These are phyloP conservation scores for Dichotomopilus funicola DNA, from an alignment of 2,329 filamentous ascomycete genomes.

Conservation along the genomic window DNA sequence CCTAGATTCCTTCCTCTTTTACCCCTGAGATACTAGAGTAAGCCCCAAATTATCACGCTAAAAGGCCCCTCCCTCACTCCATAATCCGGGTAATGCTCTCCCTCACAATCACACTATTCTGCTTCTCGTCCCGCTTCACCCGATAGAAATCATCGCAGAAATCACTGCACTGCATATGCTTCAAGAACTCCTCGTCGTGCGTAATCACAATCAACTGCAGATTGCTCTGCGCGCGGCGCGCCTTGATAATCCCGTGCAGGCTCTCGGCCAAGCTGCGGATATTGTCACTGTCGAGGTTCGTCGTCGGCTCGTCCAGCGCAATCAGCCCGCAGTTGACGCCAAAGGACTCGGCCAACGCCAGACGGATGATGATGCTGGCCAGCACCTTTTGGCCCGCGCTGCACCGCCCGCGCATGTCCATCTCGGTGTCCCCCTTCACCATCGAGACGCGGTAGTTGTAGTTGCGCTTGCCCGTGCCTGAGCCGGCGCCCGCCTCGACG, in stretches of 20 bases:
- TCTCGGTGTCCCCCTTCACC: conserved; percentile 94
- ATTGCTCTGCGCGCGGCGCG: conserved; percentile 78
- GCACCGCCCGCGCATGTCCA: conserved; percentile 99
- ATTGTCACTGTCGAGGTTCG: conserved; percentile 92
- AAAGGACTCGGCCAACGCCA: conserved; percentile 93
- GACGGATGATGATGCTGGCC: conserved; percentile 92
- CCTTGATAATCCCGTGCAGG: conserved; percentile 78
- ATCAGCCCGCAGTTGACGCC: conserved; percentile 94
- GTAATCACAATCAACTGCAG: conserved; percentile 99
- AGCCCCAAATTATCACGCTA: background rate
- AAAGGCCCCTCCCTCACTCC: conserved; percentile 20
- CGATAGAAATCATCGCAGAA: conserved; percentile 91
- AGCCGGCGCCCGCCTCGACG: conserved; percentile 52
- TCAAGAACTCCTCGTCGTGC: conserved; percentile 93
- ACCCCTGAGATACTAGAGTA: background rate
- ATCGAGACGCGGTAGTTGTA: conserved; percentile 99
- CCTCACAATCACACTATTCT: conserved; percentile 80
- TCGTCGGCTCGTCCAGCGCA: conserved; percentile 94
- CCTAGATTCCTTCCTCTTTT: too few relatives aligned
- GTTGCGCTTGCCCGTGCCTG: conserved; percentile 58
- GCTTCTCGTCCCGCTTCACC: conserved; percentile 72
- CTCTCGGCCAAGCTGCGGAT: conserved; percentile 82
- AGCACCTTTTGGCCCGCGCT: conserved; percentile 95
- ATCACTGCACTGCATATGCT: conserved; percentile 88
- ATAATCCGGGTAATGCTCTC: conserved; percentile 51